Evolutionary conservation across 495 filamentous ascomycete species (phyloP).

Genomic region (Halenospora varia): DNA sequence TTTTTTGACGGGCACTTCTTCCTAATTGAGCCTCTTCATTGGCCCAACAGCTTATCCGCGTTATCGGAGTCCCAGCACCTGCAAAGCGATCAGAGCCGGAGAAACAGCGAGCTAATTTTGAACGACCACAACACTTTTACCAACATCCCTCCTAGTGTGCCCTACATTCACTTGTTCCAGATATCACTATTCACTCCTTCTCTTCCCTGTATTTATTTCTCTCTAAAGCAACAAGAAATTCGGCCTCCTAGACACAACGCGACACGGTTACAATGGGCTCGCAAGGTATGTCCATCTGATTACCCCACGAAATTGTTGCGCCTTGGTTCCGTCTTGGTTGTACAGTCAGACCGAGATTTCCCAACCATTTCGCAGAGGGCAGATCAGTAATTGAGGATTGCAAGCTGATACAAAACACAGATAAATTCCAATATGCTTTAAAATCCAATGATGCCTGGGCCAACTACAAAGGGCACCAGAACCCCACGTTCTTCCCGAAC

Average conservation of each 20-base stretch:
- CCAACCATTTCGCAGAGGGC: background rate
- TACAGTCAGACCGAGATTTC: no score
- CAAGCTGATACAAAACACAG: background rate
- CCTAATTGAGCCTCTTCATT: background rate
- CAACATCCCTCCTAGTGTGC: background rate
- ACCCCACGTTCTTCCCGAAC: constrained; percentile 70
- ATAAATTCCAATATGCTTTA: constrained; percentile 47
- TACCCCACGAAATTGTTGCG: background rate
- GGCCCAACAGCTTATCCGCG: background rate
- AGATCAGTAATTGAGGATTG: background rate
- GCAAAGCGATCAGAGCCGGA: background rate
- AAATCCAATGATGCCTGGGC: constrained; percentile 71
- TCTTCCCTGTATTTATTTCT: background rate
- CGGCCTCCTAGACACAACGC: background rate
- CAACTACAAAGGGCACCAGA: constrained; percentile 55
- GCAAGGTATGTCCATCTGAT: background rate
- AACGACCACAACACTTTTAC: background rate
- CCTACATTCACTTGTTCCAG: background rate
- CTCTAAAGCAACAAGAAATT: background rate
- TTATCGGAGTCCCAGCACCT: background rate
- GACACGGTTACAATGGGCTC: background rate
- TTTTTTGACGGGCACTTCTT: background rate
- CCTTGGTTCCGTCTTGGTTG: no score
- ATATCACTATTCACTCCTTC: background rate
- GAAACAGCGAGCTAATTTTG: background rate